A percentile compares a stretch with the other conserved stretches of the same genome.
Conservation (phyloP, 176 grass and related monocot species). For the Pontederia paniculata region DNA sequence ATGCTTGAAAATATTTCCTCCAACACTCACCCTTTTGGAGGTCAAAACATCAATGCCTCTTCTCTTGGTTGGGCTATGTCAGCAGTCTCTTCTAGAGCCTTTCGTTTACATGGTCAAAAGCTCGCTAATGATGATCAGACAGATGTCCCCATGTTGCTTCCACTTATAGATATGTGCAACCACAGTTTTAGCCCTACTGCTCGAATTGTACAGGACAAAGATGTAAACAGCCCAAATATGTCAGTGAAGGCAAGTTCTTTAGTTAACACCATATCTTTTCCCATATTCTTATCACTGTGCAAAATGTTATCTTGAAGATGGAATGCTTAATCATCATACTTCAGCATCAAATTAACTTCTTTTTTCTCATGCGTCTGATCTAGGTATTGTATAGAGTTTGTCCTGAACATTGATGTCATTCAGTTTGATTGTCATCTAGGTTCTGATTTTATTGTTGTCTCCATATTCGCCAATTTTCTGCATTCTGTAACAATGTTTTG, state of each 20-base stretch:
- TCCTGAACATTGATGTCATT: too few relatives aligned
- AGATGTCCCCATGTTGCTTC: conserved; percentile 84
- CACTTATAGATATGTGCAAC: conserved; percentile 97
- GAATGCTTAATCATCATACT: too few relatives aligned
- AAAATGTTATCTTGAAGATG: background rate
- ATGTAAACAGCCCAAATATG: conserved; percentile 55
- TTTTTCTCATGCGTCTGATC: too few relatives aligned
- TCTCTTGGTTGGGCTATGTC: conserved; percentile 97
- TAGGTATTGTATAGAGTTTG: too few relatives aligned
- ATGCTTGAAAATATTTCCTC: conserved; percentile 28
- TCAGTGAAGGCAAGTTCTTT: conserved; percentile 58
- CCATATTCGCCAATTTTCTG: too few relatives aligned
- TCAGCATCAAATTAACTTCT: too few relatives aligned
- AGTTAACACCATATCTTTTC: background rate
- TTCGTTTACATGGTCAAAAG: conserved; percentile 54
- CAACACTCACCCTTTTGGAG: conserved; percentile 56
- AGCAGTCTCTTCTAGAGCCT: conserved; percentile 79
- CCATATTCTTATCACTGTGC: background rate
- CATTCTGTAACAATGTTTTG: too few relatives aligned
- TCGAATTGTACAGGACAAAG: conserved; percentile 69
- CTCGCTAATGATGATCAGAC: conserved; percentile 11
- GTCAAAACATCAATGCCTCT: conserved; percentile 73
- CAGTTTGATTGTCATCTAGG: too few relatives aligned
- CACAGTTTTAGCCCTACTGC: conserved; percentile 83
- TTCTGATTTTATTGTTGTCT: too few relatives aligned